These are phyloP conservation scores for Mariannaea elegans DNA, from an alignment of 2,329 filamentous ascomycete species.

Conservation along the genomic window DNA sequence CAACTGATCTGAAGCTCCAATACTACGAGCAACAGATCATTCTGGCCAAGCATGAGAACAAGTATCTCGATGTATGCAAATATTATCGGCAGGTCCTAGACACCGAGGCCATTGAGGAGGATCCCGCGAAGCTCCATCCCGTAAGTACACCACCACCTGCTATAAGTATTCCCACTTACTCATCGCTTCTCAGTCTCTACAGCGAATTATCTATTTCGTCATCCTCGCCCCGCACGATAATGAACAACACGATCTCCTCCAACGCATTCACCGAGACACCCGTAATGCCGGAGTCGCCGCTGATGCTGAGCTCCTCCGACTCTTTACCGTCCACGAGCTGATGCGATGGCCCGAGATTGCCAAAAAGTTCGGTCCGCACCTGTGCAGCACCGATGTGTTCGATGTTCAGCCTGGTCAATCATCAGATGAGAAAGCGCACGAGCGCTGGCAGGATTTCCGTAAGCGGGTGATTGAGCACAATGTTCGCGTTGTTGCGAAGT, in stretches of 20 bases:
- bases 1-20: conserved; percentile 92
- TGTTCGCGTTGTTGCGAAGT: conserved; percentile 95
- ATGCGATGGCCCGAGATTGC: conserved; percentile 98
- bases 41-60: conserved; percentile 94
- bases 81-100: conserved; percentile 97
- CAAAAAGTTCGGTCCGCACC: conserved; percentile 86
- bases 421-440: conserved; percentile 80
- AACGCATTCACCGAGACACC: conserved; percentile 87
- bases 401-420: conserved; percentile 71
- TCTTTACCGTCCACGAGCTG: conserved; percentile 94
- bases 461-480: conserved; percentile 99
- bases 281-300: conserved; percentile 80
- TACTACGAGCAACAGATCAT: conserved; percentile 99
- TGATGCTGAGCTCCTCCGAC: conserved; percentile 87
- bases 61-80: conserved; percentile 98
- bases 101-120: conserved; percentile 93
- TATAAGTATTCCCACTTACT: conserved; percentile 15
- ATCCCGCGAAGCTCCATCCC: conserved; percentile 83
- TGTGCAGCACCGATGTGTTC: conserved; percentile 92
- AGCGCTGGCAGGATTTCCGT: conserved; percentile 92
- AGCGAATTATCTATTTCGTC: conserved; percentile 97
- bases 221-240: conserved; percentile 98
- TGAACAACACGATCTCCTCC: conserved; percentile 95
- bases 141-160: conserved; percentile 60
- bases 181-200: conserved; percentile 70